A percentile compares a stretch with the other conserved stretches of the same genome.
phyloP scores from a whole-genome alignment of 495 filamentous ascomycete genomes.

The Penicillium goetzii region DNA sequence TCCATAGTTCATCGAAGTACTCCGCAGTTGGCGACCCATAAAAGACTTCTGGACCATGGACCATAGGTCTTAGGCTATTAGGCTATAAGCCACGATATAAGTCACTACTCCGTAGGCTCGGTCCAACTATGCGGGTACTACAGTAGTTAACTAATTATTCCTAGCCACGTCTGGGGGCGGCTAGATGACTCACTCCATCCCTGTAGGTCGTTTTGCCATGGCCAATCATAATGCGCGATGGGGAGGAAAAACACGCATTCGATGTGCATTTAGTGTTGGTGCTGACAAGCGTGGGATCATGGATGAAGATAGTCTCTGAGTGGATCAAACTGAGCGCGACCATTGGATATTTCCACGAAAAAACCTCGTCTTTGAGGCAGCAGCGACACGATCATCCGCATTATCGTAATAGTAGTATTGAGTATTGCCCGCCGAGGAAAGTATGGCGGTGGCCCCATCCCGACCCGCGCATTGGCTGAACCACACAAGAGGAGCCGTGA shows the following conservation, averaged over 20 bases:
- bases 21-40: neutral
- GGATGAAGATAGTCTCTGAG: neutral
- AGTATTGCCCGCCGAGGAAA: neutral
- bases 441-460: constrained; percentile 1
- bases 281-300: neutral
- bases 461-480: constrained; percentile 9
- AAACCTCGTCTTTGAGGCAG: neutral
- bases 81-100: neutral
- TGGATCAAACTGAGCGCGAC: neutral
- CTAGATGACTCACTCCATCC: constrained; percentile 1
- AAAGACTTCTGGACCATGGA: neutral
- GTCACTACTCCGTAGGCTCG: no score
- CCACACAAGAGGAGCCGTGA: constrained; percentile 2
- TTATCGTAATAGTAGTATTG: neutral
- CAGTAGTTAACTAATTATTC: neutral
- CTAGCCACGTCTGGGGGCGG: neutral
- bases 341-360: neutral
- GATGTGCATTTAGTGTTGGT: neutral
- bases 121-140: no score
- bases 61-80: neutral
- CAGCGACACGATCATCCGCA: neutral
- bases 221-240: neutral
- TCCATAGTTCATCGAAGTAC: no score
- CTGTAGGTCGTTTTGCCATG: neutral
- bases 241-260: neutral